Percentiles rank a stretch among this genome's conserved stretches.
Conservation (phyloP, 179 eudicot genomes). For the Dionaea muscipula region DNA sequence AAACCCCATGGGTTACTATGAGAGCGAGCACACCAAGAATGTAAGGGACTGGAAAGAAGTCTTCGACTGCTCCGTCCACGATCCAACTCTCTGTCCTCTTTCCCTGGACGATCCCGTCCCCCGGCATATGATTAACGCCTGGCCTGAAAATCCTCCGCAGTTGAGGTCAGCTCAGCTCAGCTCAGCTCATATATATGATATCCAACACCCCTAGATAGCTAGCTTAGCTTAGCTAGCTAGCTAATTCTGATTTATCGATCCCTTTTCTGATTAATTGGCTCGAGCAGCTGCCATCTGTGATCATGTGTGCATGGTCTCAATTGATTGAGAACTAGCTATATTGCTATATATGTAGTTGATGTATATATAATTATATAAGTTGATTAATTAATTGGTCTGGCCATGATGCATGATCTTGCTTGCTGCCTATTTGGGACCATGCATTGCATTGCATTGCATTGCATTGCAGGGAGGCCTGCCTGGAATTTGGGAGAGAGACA, state of each 20-base stretch:
- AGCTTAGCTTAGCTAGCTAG: too few relatives aligned
- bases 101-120: slow-evolving; percentile 26
- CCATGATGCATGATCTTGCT: too few relatives aligned
- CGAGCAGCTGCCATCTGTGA: too few relatives aligned
- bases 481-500: slow-evolving; percentile 5
- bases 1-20: slow-evolving; percentile 50
- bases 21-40: slow-evolving; percentile 55
- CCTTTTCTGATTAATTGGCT: too few relatives aligned
- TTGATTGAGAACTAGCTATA: too few relatives aligned
- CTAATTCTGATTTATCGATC: too few relatives aligned
- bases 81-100: slow-evolving; percentile 37
- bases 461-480: slow-evolving; percentile 12
- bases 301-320: too few relatives aligned
- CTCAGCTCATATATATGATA: too few relatives aligned
- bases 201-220: too few relatives aligned
- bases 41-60: slow-evolving; percentile 72
- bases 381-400: not conserved
- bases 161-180: too few relatives aligned
- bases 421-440: not conserved
- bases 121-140: slow-evolving; percentile 32
- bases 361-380: too few relatives aligned
- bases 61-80: slow-evolving; percentile 35
- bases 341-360: not conserved
- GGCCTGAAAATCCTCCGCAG: slow-evolving; percentile 45
- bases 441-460: not conserved